Evolutionary conservation across 495 filamentous ascomycete species (phyloP), one percentile per base, ranked within the genome.

Genomic region (Penicillium samsonianum): DNA sequence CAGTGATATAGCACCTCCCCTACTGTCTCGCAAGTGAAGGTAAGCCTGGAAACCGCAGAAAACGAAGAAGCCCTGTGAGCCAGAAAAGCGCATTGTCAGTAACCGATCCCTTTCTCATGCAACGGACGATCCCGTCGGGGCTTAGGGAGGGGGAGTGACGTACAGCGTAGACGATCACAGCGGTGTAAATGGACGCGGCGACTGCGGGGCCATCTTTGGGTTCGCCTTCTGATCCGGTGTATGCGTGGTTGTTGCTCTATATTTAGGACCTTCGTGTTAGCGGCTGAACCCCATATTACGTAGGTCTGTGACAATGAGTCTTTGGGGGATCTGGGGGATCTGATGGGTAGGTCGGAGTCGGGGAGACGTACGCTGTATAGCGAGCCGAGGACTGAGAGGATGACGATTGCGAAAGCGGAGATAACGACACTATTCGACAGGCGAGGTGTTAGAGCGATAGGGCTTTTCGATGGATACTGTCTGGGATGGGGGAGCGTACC

Each of bases 1-100:
- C 63, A 95, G 78, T 51, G 86, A 84, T 80, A 96, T 96, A 50
- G 89, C 87, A 50, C 92, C 92, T 62, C 87, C 80, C 73, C 89
- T 81, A 71, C 84, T 89, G 67, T 88, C 84, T 71, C 90, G 84
- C 53, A 87, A 67, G 64, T 96, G 90, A 43, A 96, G 79, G 59
- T 86, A 82, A 47, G 90, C 92, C 68, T 96, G 92, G 65, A 89
- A 82, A 26, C 85, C 87, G 76, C 92, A 96, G 77, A 95, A 96
- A 47, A 94, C 82, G 55, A 96, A 83, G 78, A 96, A 96, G 0
- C 81, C 84, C 91, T 96, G 50, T 49, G 8, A 51, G 14, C 5
- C 35, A 43, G 12, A 50, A 33, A 11, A 52, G 12, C 37, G 19
- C 10, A 33, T 28, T 4, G 52, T 62, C 42, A 68, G 59, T 42